phyloP scores from a whole-genome alignment of 2,329 filamentous ascomycete species.

The Ilyonectria sp. region DNA sequence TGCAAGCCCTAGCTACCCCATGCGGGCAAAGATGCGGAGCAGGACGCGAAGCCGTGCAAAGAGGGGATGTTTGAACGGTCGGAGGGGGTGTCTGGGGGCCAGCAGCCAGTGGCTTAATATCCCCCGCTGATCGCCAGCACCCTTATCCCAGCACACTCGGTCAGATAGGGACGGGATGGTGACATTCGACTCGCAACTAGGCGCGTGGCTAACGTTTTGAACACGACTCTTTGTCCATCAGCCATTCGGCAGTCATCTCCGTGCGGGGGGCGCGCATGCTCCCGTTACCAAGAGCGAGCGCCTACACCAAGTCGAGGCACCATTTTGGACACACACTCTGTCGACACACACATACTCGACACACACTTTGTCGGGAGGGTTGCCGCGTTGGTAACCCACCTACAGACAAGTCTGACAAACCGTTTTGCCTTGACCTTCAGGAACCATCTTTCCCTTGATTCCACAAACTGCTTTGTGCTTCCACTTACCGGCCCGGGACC shows the following conservation, averaged over 20 bases:
- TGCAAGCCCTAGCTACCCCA: conserved; percentile 19
- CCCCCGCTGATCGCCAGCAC: conserved; percentile 43
- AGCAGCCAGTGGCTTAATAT: conserved; percentile 43
- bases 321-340: conserved; percentile 17
- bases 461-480: conserved; percentile 4
- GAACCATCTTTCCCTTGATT: background rate
- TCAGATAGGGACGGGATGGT: conserved; percentile 44
- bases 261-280: conserved; percentile 28
- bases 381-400: conserved; percentile 18
- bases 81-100: conserved; percentile 31
- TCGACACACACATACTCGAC: conserved; percentile 23
- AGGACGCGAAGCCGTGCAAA: conserved; percentile 9
- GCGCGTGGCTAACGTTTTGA: conserved; percentile 21
- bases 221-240: conserved; percentile 24
- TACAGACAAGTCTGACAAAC: background rate
- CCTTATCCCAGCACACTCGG: conserved; percentile 36
- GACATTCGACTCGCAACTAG: conserved; percentile 17
- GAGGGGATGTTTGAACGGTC: conserved; percentile 32
- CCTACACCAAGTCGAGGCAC: conserved; percentile 12
- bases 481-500: conserved; percentile 12
- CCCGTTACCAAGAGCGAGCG: conserved; percentile 17
- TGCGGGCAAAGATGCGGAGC: conserved; percentile 31
- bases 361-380: conserved; percentile 28
- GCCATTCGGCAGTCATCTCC: conserved; percentile 26
- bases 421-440: background rate